These are phyloP conservation scores for Leersia perrieri DNA, from an alignment of 176 grass and related monocot species.

Conservation along the genomic window DNA sequence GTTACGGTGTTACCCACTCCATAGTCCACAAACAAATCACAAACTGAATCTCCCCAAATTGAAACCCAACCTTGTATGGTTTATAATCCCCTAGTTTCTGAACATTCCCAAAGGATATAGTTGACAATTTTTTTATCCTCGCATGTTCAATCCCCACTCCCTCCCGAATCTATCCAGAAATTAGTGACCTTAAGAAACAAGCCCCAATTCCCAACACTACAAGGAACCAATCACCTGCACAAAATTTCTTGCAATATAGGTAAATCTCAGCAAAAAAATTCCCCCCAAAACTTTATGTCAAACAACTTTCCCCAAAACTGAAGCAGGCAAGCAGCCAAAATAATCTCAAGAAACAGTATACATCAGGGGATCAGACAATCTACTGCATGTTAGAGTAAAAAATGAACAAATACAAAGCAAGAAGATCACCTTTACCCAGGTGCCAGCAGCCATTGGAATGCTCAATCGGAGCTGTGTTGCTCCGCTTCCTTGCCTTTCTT, in stretches of 20 bases:
- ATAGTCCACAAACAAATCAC: neutral
- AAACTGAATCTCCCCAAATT: neutral
- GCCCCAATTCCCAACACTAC: neutral
- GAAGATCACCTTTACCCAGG: constrained; percentile 55
- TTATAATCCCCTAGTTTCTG: neutral
- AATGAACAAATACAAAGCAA: neutral
- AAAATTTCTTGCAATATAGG: neutral
- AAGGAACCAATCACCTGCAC: neutral
- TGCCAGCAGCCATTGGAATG: constrained; percentile 40
- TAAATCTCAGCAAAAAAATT: neutral
- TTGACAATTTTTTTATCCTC: neutral
- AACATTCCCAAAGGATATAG: neutral
- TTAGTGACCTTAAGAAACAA: neutral
- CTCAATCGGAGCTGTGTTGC: neutral
- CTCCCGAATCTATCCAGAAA: neutral
- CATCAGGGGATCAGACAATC: neutral
- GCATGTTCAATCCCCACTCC: neutral
- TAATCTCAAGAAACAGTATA: neutral
- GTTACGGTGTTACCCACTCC: neutral
- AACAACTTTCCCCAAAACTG: neutral
- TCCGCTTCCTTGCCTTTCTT: neutral
- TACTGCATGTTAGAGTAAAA: neutral
- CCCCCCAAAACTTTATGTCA: neutral
- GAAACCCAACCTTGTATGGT: neutral
- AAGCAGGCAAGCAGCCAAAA: no score